Evolutionary conservation across 1,284 basidiomycete genomes (phyloP).

Genomic region (Sanghuangporus baumii): DNA sequence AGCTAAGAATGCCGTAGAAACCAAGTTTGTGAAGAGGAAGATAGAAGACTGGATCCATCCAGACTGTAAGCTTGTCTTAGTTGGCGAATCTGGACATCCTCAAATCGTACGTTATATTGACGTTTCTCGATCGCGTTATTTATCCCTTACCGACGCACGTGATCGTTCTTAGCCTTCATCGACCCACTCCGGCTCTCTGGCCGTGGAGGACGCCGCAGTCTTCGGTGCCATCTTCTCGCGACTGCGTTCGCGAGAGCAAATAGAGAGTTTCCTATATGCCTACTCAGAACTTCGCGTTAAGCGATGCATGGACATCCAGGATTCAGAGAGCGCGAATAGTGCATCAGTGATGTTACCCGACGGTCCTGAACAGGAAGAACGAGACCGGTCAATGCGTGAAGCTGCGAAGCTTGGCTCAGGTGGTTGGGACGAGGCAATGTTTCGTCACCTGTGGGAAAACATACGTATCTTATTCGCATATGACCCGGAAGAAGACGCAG

Average conservation of each 20-base stretch:
- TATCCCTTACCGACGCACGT: not conserved
- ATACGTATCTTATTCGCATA: constrained; percentile 17
- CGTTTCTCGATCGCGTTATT: not conserved
- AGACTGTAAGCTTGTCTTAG: constrained; percentile 34
- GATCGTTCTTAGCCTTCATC: constrained; percentile 39
- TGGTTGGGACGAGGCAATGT: constrained; percentile 16
- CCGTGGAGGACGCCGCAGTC: constrained; percentile 52
- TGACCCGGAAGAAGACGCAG: constrained; percentile 17
- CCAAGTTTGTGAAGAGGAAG: constrained; percentile 32
- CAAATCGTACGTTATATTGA: constrained; percentile 29
- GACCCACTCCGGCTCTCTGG: constrained; percentile 42
- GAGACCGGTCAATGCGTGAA: constrained; percentile 38
- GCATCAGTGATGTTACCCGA: constrained; percentile 36
- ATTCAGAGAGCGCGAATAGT: constrained; percentile 34
- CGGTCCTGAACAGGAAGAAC: constrained; percentile 32
- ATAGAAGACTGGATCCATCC: constrained; percentile 54
- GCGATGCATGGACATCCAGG: constrained; percentile 33
- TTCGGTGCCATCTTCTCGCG: constrained; percentile 54
- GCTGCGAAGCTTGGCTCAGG: constrained; percentile 13
- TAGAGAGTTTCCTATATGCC: constrained; percentile 43
- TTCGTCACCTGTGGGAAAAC: constrained; percentile 16
- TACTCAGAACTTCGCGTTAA: constrained; percentile 44
- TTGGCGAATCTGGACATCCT: constrained; percentile 47
- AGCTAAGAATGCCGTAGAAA: constrained; percentile 26
- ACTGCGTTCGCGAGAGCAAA: constrained; percentile 43